Percentiles rank a stretch among this genome's conserved stretches.
These are phyloP conservation scores for Glycine soja DNA, from an alignment of 306 rosid species.

Conservation along the genomic window DNA sequence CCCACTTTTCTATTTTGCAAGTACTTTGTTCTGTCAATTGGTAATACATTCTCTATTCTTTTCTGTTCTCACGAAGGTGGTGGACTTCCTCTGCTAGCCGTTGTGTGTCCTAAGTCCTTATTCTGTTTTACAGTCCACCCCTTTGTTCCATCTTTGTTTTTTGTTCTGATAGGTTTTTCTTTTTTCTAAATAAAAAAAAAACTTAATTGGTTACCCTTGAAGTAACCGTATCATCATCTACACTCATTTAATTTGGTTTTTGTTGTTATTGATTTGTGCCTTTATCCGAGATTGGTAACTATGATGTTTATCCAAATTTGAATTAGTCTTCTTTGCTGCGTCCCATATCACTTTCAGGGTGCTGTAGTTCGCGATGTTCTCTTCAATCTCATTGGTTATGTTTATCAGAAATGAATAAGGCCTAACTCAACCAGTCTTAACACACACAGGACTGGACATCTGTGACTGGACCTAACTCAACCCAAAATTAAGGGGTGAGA, in stretches of 20 bases:
- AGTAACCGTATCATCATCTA: no score
- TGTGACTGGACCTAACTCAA: background rate
- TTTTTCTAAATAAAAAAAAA: no score
- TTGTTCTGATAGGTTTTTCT: no score
- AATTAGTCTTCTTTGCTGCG: background rate
- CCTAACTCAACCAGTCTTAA: background rate
- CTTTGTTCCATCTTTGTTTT: background rate
- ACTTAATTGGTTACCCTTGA: no score
- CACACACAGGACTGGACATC: background rate
- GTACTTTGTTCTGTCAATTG: background rate
- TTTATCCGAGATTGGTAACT: background rate
- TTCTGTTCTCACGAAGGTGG: background rate
- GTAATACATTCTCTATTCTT: background rate
- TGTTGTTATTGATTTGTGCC: no score
- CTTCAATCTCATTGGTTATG: background rate
- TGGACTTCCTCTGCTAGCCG: background rate
- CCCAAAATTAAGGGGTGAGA: background rate
- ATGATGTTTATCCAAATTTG: background rate
- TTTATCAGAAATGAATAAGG: background rate
- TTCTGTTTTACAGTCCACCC: background rate
- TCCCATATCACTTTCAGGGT: background rate
- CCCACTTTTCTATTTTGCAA: background rate
- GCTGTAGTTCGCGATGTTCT: background rate
- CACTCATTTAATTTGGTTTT: no score
- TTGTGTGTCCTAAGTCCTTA: background rate